A percentile compares a stretch with the other conserved stretches of the same genome.
phyloP scores from a whole-genome alignment of 768 basidiomycete species.

The Russula vinacea region DNA sequence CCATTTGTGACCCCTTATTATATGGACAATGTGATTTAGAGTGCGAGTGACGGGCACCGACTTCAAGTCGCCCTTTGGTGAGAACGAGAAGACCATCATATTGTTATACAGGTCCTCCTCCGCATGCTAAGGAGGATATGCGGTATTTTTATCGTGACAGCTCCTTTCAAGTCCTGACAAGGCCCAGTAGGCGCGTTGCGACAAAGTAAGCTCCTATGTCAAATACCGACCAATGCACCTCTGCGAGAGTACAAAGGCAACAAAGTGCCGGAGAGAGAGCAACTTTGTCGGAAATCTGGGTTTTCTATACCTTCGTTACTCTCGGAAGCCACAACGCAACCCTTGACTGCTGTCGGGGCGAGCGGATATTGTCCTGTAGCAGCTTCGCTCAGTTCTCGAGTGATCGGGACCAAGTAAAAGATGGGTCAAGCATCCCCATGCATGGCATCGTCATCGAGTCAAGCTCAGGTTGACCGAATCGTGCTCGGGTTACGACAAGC shows the following conservation, averaged over 20 bases:
- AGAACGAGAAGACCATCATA: too few relatives aligned
- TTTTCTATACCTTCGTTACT: constrained; percentile 4
- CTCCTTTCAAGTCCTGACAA: too few relatives aligned
- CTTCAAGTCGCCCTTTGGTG: too few relatives aligned
- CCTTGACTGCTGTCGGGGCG: neutral
- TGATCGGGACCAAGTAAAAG: constrained; percentile 10
- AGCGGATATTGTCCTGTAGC: neutral
- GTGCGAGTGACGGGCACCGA: too few relatives aligned
- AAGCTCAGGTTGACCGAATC: neutral
- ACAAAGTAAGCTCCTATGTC: too few relatives aligned
- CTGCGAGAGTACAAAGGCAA: neutral
- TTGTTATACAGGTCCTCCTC: too few relatives aligned
- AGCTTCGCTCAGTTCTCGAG: neutral
- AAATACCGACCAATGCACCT: neutral
- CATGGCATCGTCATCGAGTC: constrained; percentile 12
- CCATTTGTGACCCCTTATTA: too few relatives aligned
- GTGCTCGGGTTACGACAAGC: constrained; percentile 7
- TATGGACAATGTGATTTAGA: too few relatives aligned
- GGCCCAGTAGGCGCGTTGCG: too few relatives aligned
- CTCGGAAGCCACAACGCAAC: neutral
- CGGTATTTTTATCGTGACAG: too few relatives aligned
- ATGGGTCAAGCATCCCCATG: neutral
- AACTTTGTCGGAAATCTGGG: neutral
- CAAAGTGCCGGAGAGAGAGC: constrained; percentile 1
- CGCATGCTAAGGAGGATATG: too few relatives aligned